These are phyloP conservation scores for Coniochaeta ligniaria DNA, from an alignment of 2,329 filamentous ascomycete species.

Conservation along the genomic window DNA sequence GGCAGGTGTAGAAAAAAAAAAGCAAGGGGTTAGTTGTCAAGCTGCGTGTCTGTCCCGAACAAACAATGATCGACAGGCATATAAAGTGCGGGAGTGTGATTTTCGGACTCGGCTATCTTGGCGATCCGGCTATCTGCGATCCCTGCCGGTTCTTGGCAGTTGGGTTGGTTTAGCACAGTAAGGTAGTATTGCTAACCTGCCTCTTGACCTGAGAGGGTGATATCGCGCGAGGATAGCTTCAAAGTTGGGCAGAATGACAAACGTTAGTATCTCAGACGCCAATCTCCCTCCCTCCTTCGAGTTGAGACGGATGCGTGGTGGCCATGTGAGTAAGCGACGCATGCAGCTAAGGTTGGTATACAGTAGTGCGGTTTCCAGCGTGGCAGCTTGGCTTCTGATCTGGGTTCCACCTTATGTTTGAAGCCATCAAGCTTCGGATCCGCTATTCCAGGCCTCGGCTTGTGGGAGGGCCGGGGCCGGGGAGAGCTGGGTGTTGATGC, in stretches of 20 bases:
- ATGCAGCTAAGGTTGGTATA: too few species aligned
- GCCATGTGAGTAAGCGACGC: too few species aligned
- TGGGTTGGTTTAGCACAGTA: too few species aligned
- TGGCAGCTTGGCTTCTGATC: not conserved
- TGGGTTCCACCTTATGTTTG: not conserved
- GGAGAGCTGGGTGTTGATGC: not conserved
- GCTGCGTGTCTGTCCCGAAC: not conserved
- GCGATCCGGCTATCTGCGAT: not conserved
- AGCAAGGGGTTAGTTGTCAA: not conserved
- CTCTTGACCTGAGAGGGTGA: not conserved
- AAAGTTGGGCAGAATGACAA: not conserved
- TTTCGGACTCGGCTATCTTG: not conserved
- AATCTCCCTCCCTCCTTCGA: too few species aligned
- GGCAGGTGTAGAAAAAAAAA: not conserved
- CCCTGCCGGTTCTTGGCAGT: not conserved
- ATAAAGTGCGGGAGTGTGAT: not conserved
- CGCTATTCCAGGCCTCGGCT: not conserved
- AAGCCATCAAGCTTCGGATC: not conserved
- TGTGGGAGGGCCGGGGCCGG: not conserved
- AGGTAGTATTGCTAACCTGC: too few species aligned
- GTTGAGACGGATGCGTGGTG: too few species aligned
- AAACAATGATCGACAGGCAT: not conserved
- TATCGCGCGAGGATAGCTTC: not conserved
- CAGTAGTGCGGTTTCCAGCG: not conserved
- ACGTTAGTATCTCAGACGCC: not conserved